A percentile compares a stretch with the other conserved stretches of the same genome.
Evolutionary conservation across 2,329 filamentous ascomycete genomes (phyloP).

Genomic region (Furcasterigmium furcatum): DNA sequence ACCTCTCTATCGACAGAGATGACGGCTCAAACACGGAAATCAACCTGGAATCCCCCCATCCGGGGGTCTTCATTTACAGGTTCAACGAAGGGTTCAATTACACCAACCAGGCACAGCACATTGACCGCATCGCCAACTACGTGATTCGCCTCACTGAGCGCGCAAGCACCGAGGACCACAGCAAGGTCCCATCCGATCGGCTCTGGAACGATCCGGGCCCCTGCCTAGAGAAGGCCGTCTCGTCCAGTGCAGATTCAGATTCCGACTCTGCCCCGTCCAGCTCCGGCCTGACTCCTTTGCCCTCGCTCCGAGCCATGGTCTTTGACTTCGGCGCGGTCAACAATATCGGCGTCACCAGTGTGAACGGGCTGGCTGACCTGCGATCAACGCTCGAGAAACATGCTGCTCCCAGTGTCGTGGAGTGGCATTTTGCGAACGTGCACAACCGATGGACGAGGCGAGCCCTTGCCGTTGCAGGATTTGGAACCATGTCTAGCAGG

Average conservation of each 20-base stretch:
- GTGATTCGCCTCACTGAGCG: slow-evolving; percentile 37
- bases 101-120: slow-evolving; percentile 47
- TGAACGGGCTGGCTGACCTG: slow-evolving; percentile 54
- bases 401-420: slow-evolving; percentile 40
- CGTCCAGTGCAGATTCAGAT: background rate
- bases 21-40: slow-evolving; percentile 49
- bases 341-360: slow-evolving; percentile 52
- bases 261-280: background rate
- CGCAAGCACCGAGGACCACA: slow-evolving; percentile 14
- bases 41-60: slow-evolving; percentile 41
- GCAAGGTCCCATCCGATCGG: slow-evolving; percentile 26
- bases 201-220: slow-evolving; percentile 53
- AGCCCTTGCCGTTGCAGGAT: slow-evolving; percentile 52
- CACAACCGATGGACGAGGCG: slow-evolving; percentile 54
- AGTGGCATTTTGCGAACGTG: slow-evolving; percentile 52
- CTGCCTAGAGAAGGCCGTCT: slow-evolving; percentile 22
- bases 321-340: slow-evolving; percentile 57
- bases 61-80: slow-evolving; percentile 53
- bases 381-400: slow-evolving; percentile 52
- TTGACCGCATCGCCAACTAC: slow-evolving; percentile 43
- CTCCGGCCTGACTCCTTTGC: slow-evolving; percentile 13
- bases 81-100: slow-evolving; percentile 56
- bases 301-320: slow-evolving; percentile 49
- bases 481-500: no score
- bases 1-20: slow-evolving; percentile 44